Evolutionary conservation across 129 eudicot genomes (phyloP).

Genomic region (Flaveria brownii): DNA sequence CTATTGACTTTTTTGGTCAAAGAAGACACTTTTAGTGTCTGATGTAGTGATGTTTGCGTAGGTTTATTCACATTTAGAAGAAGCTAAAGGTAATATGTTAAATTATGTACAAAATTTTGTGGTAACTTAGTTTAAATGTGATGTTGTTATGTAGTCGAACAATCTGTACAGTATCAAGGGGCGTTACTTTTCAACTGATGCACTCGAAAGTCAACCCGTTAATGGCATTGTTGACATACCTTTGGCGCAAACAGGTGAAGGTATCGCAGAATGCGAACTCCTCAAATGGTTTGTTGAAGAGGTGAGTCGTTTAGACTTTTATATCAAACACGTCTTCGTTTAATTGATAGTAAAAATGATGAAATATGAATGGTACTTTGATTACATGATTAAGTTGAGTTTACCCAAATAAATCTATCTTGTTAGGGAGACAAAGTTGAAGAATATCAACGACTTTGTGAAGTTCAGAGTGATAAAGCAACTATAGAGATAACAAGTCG

Average conservation of each 20-base stretch:
- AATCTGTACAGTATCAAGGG: constrained; percentile 39
- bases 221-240: constrained; percentile 75
- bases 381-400: constrained; percentile 3
- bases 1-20: constrained; percentile 12
- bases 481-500: constrained; percentile 98
- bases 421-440: constrained; percentile 89
- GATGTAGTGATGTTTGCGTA: neutral
- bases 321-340: neutral
- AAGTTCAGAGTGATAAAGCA: constrained; percentile 99
- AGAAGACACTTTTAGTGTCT: neutral
- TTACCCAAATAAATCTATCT: constrained; percentile 3
- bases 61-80: neutral
- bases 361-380: neutral
- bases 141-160: constrained; percentile 37
- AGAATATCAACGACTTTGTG: constrained; percentile 97
- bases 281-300: constrained; percentile 92
- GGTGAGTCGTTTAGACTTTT: constrained; percentile 45
- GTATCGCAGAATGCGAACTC: constrained; percentile 98
- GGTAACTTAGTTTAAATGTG: neutral
- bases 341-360: no score
- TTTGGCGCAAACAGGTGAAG: constrained; percentile 99
- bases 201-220: constrained; percentile 39
- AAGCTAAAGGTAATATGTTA: neutral
- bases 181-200: constrained; percentile 56
- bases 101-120: no score